These are phyloP conservation scores for Diplodia corticola DNA, from an alignment of 2,329 filamentous ascomycete genomes.

Conservation along the genomic window DNA sequence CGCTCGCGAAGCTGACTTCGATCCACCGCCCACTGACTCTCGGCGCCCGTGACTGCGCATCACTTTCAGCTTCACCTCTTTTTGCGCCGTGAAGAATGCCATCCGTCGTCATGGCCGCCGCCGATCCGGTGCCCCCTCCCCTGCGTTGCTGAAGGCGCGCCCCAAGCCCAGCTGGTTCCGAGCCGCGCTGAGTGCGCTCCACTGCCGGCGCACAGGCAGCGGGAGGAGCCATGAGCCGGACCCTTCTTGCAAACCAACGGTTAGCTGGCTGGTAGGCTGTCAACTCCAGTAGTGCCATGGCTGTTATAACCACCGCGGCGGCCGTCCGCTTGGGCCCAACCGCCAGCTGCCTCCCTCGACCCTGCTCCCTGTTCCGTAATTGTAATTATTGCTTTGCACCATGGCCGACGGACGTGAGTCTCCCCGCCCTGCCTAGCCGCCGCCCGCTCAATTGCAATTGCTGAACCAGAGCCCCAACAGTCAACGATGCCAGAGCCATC, in stretches of 20 bases:
- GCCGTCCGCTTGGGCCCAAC: neutral
- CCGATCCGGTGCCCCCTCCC: constrained; percentile 14
- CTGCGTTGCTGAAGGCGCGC: constrained; percentile 21
- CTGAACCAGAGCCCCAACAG: constrained; percentile 38
- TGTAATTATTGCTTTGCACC: constrained; percentile 25
- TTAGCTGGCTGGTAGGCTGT: neutral
- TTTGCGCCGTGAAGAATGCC: constrained; percentile 15
- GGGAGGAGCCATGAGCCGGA: constrained; percentile 22
- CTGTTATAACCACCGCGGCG: constrained; percentile 5
- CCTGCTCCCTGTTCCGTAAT: constrained; percentile 3
- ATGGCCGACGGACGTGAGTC: constrained; percentile 61
- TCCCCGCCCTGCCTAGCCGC: constrained; percentile 13
- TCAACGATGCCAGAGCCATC: constrained; percentile 64
- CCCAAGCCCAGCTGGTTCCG: constrained; percentile 10
- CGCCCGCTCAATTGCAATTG: too few relatives aligned
- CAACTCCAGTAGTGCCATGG: constrained; percentile 6
- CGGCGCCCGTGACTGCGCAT: constrained; percentile 20
- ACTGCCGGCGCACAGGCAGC: constrained; percentile 20
- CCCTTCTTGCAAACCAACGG: constrained; percentile 12
- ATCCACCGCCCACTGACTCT: constrained; percentile 17
- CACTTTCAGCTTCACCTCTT: constrained; percentile 22
- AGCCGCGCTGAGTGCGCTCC: constrained; percentile 7
- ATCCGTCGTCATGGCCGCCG: constrained; percentile 12
- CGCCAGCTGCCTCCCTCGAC: neutral
- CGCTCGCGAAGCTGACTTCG: constrained; percentile 16